Evolutionary conservation across 2,329 filamentous ascomycete species (phyloP).

Genomic region (Diaporthe destruens): DNA sequence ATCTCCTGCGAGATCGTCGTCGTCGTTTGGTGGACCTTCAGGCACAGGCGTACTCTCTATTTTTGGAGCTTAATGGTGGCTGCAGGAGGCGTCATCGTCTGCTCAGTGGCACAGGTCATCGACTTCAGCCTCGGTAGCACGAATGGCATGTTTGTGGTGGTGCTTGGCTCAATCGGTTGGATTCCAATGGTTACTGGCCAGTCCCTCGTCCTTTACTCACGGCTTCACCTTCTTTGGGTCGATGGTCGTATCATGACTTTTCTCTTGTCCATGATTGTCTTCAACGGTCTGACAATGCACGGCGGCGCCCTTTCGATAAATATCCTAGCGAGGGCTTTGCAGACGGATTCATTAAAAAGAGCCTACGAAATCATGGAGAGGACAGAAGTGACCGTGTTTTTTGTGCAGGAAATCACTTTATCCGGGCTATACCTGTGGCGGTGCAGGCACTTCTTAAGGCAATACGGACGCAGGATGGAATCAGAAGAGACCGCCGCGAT

Average conservation of each 20-base stretch:
- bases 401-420: constrained; percentile 59
- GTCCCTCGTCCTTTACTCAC: constrained; percentile 69
- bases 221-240: constrained; percentile 69
- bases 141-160: constrained; percentile 1
- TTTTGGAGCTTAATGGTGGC: constrained; percentile 33
- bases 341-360: constrained; percentile 45
- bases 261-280: constrained; percentile 68
- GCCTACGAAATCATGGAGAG: constrained; percentile 46
- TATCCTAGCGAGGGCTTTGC: constrained; percentile 42
- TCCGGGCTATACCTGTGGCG: constrained; percentile 66
- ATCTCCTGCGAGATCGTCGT: constrained; percentile 35
- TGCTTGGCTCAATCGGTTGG: constrained; percentile 54
- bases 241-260: constrained; percentile 60
- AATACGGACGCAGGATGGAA: constrained; percentile 53
- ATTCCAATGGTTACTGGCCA: constrained; percentile 70
- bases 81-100: constrained; percentile 28
- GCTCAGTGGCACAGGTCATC: constrained; percentile 31
- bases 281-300: constrained; percentile 65
- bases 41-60: constrained; percentile 16
- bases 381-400: constrained; percentile 59
- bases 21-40: constrained; percentile 33
- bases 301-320: constrained; percentile 64
- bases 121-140: constrained; percentile 13
- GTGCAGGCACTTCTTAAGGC: constrained; percentile 60
- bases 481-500: constrained; percentile 43